Base-by-base conservation (phyloP, 2,329 filamentous ascomycete species). In the Verticillium nubilum region DNA sequence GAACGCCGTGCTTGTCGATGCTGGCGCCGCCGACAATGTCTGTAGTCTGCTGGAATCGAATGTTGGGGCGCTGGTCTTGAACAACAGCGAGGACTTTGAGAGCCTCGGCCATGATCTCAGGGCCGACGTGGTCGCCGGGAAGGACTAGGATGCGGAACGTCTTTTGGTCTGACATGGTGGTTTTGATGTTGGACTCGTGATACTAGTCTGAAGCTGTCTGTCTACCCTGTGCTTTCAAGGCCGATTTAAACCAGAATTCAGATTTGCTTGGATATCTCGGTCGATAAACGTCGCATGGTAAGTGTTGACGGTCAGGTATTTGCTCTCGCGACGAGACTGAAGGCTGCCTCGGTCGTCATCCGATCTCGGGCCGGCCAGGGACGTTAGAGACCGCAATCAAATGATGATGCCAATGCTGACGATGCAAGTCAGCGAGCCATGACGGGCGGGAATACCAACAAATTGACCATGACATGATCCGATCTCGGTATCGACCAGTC, bases 21-120 rank as follows among this genome's bases (percentile, higher is more conserved):
- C 76, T 78, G 0, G 78, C 82, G 56, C 86, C 86, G 33, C 85
- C 88, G 19, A 83, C 83, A 76, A 88, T 90, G 67, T 87, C 83
- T 65, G 86, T 89, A 58, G 84, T 67, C 27, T 65, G 65, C 25
- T 70, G 62, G 35, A 75, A 75, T 1, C 58, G 61, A 33, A 74
- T 56, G 12, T 66, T 59, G 0, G 72, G 69, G 0, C 72, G 70
- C 28, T 65, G 64, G 5, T 65, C 58, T 52, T 73, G 68, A 31
- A 81, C 66, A 4, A 77, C 70, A 29, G 78, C 73, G 5, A 82
- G 73, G 12, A 80, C 74, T 62, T 76, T 77, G 54, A 79, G 69
- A 10, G 78, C 78, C 66, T 80, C 77, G 31, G 80, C 75, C 70
- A 88, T 83, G 12, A 90, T 87, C 66, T 81, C 74, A 5, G 79